Conservation (phyloP, 306 rosid species). For the Ziziphus jujuba region DNA sequence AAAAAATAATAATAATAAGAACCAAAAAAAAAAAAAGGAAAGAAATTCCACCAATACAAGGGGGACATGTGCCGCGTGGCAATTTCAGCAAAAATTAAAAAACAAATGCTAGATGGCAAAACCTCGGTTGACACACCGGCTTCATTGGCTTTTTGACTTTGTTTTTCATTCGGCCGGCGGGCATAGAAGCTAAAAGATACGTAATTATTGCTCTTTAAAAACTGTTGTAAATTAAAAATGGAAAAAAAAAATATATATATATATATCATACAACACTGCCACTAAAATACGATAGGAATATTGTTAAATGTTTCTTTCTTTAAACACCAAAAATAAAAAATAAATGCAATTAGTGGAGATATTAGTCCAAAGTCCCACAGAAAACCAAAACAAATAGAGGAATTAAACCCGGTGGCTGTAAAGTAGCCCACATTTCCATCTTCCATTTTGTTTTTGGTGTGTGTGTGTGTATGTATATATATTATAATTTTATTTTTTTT, state of each 20-base stretch:
- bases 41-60: no score
- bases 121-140: constrained; percentile 43
- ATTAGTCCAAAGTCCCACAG: background rate
- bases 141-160: constrained; percentile 51
- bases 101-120: constrained; percentile 10
- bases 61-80: constrained; percentile 8
- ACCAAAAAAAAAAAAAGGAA: no score
- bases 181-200: background rate
- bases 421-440: constrained; percentile 9
- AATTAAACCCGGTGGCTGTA: constrained; percentile 26
- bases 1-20: no score
- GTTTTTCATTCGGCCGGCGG: constrained; percentile 28
- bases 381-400: background rate
- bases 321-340: background rate
- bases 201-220: background rate
- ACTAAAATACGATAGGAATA: no score
- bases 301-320: no score
- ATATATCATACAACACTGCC: background rate
- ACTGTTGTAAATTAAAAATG: no score
- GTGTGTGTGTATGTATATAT: no score
- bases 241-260: no score
- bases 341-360: background rate
- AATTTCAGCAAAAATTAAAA: no score
- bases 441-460: background rate
- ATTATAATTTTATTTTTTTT: no score